phyloP scores from a whole-genome alignment of 768 basidiomycete genomes.

The Leccinum pellstonianum region DNA sequence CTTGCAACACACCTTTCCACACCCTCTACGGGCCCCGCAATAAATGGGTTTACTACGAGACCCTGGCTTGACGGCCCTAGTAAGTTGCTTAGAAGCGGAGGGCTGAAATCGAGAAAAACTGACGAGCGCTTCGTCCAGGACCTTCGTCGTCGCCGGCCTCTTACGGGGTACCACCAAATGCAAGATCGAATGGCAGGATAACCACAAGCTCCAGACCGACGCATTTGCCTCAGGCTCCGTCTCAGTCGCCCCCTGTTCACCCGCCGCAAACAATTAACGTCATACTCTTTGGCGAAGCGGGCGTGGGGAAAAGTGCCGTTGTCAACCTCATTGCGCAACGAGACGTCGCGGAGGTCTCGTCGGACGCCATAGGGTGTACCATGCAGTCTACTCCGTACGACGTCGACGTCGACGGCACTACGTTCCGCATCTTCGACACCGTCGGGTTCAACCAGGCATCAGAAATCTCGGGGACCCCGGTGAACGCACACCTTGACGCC shows the following conservation, averaged over 20 bases:
- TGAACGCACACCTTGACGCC: not conserved
- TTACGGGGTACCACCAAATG: not conserved
- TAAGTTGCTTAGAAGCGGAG: not conserved
- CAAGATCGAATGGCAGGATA: not conserved
- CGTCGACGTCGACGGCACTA: constrained; percentile 9
- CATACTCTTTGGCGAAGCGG: constrained; percentile 5
- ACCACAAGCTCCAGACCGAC: too few relatives aligned
- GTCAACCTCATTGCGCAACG: constrained; percentile 5
- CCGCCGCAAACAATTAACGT: not conserved
- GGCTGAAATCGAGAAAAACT: not conserved
- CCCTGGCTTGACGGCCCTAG: not conserved
- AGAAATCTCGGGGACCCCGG: not conserved
- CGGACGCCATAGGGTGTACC: too few relatives aligned
- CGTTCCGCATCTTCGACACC: constrained; percentile 27
- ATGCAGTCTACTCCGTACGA: not conserved
- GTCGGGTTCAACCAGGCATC: constrained; percentile 23
- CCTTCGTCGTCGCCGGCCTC: too few relatives aligned
- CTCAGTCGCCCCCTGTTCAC: not conserved
- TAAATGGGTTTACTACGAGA: not conserved
- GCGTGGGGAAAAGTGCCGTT: constrained; percentile 9
- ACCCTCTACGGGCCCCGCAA: not conserved
- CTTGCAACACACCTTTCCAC: not conserved
- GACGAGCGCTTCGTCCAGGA: not conserved
- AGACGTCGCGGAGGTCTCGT: constrained; percentile 7
- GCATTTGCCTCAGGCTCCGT: too few relatives aligned